phyloP scores from a whole-genome alignment of 2,329 filamentous ascomycete genomes.

The Monilinia aucupariae region DNA sequence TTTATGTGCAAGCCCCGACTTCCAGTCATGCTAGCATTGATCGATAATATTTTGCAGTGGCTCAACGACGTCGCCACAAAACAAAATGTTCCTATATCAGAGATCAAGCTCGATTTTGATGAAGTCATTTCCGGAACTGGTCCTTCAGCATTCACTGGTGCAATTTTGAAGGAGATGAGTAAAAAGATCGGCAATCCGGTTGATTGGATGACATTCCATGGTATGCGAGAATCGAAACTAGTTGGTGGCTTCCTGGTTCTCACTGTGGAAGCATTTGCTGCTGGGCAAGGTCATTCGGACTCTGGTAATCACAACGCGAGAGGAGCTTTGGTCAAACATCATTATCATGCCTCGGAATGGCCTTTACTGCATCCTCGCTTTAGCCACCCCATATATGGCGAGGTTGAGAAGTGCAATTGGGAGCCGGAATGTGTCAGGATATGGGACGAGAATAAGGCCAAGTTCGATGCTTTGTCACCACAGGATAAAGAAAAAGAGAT shows the following conservation, averaged over 20 bases:
- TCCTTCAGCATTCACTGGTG: conserved; percentile 62
- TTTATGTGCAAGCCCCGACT: conserved; percentile 64
- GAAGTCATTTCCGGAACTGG: conserved; percentile 69
- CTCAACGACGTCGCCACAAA: conserved; percentile 52
- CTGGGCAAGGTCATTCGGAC: conserved; percentile 67
- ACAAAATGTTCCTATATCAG: conserved; percentile 53
- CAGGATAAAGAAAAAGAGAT: conserved; percentile 51
- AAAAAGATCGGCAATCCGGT: conserved; percentile 42
- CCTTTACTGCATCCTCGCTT: conserved; percentile 60
- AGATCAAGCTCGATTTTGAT: conserved; percentile 64
- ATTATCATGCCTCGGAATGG: conserved; percentile 71
- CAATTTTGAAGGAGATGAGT: conserved; percentile 61
- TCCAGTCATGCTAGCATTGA: conserved; percentile 62
- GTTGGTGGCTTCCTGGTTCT: conserved; percentile 60
- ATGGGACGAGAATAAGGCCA: conserved; percentile 61
- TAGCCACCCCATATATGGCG: conserved; percentile 62
- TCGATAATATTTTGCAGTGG: conserved; percentile 65
- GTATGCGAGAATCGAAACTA: conserved; percentile 59
- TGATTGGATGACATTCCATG: conserved; percentile 61
- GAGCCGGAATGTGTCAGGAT: conserved; percentile 55
- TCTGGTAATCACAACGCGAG: conserved; percentile 64
- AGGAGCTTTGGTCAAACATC: conserved; percentile 64
- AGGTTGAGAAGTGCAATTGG: conserved; percentile 69
- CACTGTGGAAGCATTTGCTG: conserved; percentile 66
- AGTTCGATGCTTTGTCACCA: conserved; percentile 52